These are phyloP conservation scores for Viridothelium virens DNA, from an alignment of 495 filamentous ascomycete species.

Conservation along the genomic window DNA sequence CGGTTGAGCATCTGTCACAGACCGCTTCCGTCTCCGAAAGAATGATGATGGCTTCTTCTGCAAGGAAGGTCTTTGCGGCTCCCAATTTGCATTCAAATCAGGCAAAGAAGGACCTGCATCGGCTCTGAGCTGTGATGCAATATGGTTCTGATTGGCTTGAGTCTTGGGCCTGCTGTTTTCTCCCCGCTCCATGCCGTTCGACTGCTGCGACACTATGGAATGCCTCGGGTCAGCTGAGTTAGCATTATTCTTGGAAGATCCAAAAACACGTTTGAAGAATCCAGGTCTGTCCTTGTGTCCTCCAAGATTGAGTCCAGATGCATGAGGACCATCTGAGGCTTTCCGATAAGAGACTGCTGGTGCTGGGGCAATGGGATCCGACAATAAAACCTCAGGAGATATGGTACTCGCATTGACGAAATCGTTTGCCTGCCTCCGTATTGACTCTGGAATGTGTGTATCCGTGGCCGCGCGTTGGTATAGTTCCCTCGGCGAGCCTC, in stretches of 20 bases:
- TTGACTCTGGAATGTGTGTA: conserved; percentile 20
- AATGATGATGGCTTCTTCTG: conserved; percentile 89
- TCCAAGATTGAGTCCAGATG: conserved; percentile 25
- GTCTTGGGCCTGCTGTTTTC: not conserved
- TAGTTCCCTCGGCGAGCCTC: not conserved
- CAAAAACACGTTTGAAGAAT: conserved; percentile 90
- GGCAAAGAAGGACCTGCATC: conserved; percentile 37
- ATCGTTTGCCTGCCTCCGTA: conserved; percentile 33
- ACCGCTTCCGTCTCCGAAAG: conserved; percentile 89
- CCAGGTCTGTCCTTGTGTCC: conserved; percentile 67
- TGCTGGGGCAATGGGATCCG: conserved; percentile 17
- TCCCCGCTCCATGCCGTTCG: not conserved
- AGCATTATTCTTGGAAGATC: conserved; percentile 26
- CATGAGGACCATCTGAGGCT: not conserved
- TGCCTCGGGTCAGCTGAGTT: conserved; percentile 2
- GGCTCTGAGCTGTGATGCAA: conserved; percentile 12
- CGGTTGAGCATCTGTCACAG: conserved; percentile 50
- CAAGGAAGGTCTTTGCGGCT: conserved; percentile 42
- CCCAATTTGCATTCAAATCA: conserved; percentile 26
- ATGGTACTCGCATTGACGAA: conserved; percentile 31
- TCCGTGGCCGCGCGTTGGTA: conserved; percentile 45
- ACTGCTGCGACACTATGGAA: not conserved
- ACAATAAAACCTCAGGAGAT: not conserved
- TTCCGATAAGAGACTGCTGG: conserved; percentile 10
- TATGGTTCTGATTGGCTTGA: not conserved